These are phyloP conservation scores for Fragaria iinumae DNA, from an alignment of 306 rosid species.

Conservation along the genomic window DNA sequence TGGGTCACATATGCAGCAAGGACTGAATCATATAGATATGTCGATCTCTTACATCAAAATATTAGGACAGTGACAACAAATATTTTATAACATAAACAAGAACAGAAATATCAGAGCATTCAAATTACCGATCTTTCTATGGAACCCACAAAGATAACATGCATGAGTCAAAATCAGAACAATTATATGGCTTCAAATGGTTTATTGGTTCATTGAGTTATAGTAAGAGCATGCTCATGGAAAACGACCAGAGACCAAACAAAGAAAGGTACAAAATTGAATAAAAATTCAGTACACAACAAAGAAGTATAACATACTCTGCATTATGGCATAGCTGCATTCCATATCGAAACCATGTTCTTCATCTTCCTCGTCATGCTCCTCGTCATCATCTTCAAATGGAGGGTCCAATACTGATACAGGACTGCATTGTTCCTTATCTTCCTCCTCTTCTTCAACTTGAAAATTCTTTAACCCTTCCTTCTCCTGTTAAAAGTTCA, in stretches of 20 bases:
- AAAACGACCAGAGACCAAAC: slow-evolving; percentile 54
- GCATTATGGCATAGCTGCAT: slow-evolving; percentile 78
- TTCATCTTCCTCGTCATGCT: slow-evolving; percentile 40
- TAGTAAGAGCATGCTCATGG: slow-evolving; percentile 24
- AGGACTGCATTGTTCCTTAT: slow-evolving; percentile 92
- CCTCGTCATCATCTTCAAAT: slow-evolving; percentile 64
- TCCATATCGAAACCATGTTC: slow-evolving; percentile 57
- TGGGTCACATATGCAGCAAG: slow-evolving; percentile 3
- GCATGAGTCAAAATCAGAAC: slow-evolving; percentile 25
- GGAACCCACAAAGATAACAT: slow-evolving; percentile 69
- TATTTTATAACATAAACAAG: background rate
- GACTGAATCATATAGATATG: background rate
- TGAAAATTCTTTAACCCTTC: slow-evolving; percentile 41
- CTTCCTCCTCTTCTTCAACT: slow-evolving; percentile 54
- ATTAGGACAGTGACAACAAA: background rate
- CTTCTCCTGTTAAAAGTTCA: slow-evolving; percentile 31
- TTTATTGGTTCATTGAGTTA: background rate
- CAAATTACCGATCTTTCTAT: slow-evolving; percentile 26
- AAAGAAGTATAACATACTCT: slow-evolving; percentile 58
- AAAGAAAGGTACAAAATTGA: slow-evolving; percentile 26
- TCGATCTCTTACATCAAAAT: background rate
- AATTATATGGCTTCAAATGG: slow-evolving; percentile 4
- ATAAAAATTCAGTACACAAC: background rate
- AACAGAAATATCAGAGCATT: slow-evolving; percentile 4
- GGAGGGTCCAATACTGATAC: slow-evolving; percentile 93